These are phyloP conservation scores for Tetradesmus obliquus DNA, from an alignment of 139 green algal genomes.

Conservation along the genomic window DNA sequence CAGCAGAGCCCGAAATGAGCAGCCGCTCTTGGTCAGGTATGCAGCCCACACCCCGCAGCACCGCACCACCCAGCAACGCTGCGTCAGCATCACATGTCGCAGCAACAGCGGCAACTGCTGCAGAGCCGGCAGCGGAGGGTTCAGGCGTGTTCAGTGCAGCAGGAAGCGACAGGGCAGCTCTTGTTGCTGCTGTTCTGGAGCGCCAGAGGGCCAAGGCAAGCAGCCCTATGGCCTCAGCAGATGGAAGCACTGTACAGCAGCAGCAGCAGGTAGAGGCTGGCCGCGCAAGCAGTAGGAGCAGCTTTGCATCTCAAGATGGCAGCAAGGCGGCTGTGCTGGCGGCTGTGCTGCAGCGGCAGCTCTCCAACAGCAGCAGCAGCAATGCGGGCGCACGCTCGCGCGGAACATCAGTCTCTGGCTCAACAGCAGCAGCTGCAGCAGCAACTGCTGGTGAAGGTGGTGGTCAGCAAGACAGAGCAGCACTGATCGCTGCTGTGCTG, in stretches of 20 bases:
- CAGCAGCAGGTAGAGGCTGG: neutral
- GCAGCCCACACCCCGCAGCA: neutral
- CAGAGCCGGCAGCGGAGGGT: neutral
- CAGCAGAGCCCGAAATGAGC: neutral
- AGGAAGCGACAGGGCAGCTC: neutral
- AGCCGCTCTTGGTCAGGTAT: neutral
- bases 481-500: conserved; percentile 5
- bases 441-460: neutral
- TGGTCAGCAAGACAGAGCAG: neutral
- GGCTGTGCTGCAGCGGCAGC: conserved; percentile 7
- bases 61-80: neutral
- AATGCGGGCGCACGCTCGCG: neutral
- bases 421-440: neutral
- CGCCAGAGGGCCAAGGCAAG: neutral
- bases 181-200: neutral
- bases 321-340: neutral
- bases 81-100: too few relatives aligned
- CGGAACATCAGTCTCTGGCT: neutral
- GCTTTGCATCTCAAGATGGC: neutral
- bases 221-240: neutral
- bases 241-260: neutral
- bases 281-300: neutral
- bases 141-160: neutral
- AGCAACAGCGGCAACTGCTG: neutral
- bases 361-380: neutral